Conservation (phyloP, 1,284 basidiomycete species). For the Ganoderma lucidum region DNA sequence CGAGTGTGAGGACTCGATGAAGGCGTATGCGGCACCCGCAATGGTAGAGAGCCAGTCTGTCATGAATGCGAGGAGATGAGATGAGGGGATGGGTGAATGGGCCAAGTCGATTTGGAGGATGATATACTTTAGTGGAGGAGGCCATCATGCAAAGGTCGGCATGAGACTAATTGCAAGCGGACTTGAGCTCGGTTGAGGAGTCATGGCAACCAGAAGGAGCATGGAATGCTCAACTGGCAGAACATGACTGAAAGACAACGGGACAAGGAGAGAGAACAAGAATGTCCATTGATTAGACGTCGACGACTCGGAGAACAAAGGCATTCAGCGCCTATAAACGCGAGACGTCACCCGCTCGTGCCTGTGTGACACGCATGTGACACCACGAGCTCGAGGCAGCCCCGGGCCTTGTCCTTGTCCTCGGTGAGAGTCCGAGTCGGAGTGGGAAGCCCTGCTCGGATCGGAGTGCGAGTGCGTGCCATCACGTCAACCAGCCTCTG, state of each 20-base stretch:
- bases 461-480: no score
- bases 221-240: neutral
- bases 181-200: neutral
- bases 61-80: constrained; percentile 6
- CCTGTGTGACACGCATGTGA: neutral
- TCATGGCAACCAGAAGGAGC: constrained; percentile 6
- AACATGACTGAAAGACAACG: neutral
- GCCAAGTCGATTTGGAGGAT: neutral
- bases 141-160: neutral
- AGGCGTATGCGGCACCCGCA: neutral
- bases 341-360: constrained; percentile 5
- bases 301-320: constrained; percentile 4
- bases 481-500: neutral
- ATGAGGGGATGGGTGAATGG: neutral
- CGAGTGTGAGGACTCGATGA: neutral
- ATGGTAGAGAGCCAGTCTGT: constrained; percentile 1
- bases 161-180: neutral
- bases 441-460: neutral
- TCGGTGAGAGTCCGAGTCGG: neutral
- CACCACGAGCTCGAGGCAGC: neutral
- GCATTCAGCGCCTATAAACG: neutral
- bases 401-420: neutral
- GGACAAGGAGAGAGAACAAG: constrained; percentile 10
- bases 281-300: neutral
- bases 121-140: neutral